Base-by-base conservation (phyloP, 1,284 basidiomycete genomes). In the Anthracocystis setariae region DNA sequence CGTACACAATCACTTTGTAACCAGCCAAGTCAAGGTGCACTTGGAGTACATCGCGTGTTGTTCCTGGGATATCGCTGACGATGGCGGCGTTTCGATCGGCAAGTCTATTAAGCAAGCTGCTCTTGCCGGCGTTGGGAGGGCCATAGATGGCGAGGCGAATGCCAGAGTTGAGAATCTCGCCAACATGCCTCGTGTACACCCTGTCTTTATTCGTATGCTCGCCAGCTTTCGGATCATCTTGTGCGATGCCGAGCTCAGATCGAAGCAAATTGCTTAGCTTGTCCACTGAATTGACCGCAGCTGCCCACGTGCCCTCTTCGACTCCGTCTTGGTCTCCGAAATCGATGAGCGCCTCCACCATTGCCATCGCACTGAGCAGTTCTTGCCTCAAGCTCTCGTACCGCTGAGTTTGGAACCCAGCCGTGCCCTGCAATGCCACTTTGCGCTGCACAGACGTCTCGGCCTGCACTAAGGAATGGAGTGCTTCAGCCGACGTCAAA, bases 251-350 rank as follows among this genome's bases (percentile, higher is more conserved):
- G 0, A 74, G 56, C 25, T 63, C 62, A 2, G 29, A 20, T 1
- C 45, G 43, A 3, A 73, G 27, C 29, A 70, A 8, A 12, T 12
- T n/a, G 0, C 43, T 42, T 18, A 77, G 33, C 7, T 24, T 23
- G 1, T 25, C 18, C 17, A 69, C 70, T 5, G 15, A 8, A 0
- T 12, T 9, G 1, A 18, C 20, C 1, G 60, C 71, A 12, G 21
- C 15, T 7, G 88, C 87, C 75, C 88, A 89, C 2, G 89, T 87
- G 18, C 89, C 90, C 33, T 90, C 89, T 69, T 93, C 92, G 32
- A 93, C 88, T 20, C 92, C 90, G 78, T 94, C 92, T 23, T 90
- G 91, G 83, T 94, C 93, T 7, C 90, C 90, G 82, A 94, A 95
- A 81, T 94, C 93, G 57, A 95, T 93, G 38, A 94, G 84, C 1